Conservation (phyloP, 163 green algal species). For the Coccomyxa subellipsoidea region DNA sequence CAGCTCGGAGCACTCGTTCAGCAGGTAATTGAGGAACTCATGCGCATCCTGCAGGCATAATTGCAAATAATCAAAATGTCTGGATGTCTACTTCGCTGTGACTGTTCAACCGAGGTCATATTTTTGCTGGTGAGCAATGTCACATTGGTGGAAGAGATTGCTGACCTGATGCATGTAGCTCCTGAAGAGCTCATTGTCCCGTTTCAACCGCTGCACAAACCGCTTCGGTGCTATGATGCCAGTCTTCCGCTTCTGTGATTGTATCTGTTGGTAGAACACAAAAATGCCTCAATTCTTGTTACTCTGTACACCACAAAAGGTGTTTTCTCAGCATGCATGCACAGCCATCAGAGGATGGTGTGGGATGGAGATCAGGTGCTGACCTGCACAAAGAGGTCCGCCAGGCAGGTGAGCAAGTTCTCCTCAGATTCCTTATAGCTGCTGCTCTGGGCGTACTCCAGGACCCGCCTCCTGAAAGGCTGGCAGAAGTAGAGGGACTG, state of each 20-base stretch:
- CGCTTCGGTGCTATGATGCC: constrained; percentile 85
- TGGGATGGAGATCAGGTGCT: no score
- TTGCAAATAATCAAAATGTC: no score
- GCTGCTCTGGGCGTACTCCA: constrained; percentile 62
- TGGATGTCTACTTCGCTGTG: no score
- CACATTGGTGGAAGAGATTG: neutral
- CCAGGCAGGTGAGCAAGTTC: constrained; percentile 87
- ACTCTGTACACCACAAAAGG: neutral
- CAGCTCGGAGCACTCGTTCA: constrained; percentile 90
- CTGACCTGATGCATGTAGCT: constrained; percentile 89
- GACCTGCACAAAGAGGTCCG: constrained; percentile 92
- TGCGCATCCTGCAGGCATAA: constrained; percentile 96
- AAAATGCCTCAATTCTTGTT: neutral
- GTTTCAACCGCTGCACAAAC: constrained; percentile 89
- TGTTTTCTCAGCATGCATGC: neutral
- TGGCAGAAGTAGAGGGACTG: constrained; percentile 96
- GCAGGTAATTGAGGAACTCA: constrained; percentile 97
- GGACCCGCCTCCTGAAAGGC: constrained; percentile 83
- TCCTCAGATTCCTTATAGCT: constrained; percentile 50
- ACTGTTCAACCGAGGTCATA: no score
- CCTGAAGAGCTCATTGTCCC: constrained; percentile 94
- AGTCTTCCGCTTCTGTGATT: constrained; percentile 79
- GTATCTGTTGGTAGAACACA: constrained; percentile 66
- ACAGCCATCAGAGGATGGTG: no score
- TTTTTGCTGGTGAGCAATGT: neutral